Evolutionary conservation across 257 asterid genomes (phyloP), one percentile per base, ranked within the genome.

Genomic region (Solanum habrochaites): DNA sequence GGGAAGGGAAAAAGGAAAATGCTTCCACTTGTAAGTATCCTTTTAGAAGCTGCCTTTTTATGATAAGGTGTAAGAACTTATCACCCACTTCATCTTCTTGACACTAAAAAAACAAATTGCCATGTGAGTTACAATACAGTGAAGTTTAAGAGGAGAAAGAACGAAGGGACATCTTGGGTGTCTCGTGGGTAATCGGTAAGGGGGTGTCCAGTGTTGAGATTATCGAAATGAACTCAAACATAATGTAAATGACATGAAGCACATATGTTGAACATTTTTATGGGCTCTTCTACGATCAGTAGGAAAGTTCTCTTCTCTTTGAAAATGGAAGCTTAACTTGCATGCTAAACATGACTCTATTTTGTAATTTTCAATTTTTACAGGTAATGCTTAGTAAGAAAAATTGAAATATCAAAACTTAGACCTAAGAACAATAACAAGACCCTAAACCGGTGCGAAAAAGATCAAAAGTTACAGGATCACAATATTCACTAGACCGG

Each of bases 401-500:
- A 18, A 32, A 69, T 7, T 29, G 13, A 27, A 66, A 66, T 66
- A 25, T 67, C 74, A 29, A 29, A 67, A 67, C 37, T 27, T 66
- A 27, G 13, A 70, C 43, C 42, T 70, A 31, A 70, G 42, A 71
- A 32, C 4, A 21, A 72, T 4, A 35, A 32, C 80, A 9, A 72
- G 29, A 72, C 18, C 45, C 80, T 32, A 71, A 35, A 72, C 3
- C 81, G 31, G 52, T 37, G 64, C n/a, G 29, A 31, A 37, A 72
- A 72, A 35, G 75, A 29, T 8, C 43, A 32, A 71, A 16, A 32
- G 5, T 6, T 70, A 4, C 42, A 70, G 4, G 93, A 84, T 94
- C 89, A 62, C 10, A 2, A 18, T 52, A 18, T 52, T 56, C 71
- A 87, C 69, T 42, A 90, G 89, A 39, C 95, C 93, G 6, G 90